phyloP scores from a whole-genome alignment of 352 stramenopile genomes.

The Globisporangium emineosum region DNA sequence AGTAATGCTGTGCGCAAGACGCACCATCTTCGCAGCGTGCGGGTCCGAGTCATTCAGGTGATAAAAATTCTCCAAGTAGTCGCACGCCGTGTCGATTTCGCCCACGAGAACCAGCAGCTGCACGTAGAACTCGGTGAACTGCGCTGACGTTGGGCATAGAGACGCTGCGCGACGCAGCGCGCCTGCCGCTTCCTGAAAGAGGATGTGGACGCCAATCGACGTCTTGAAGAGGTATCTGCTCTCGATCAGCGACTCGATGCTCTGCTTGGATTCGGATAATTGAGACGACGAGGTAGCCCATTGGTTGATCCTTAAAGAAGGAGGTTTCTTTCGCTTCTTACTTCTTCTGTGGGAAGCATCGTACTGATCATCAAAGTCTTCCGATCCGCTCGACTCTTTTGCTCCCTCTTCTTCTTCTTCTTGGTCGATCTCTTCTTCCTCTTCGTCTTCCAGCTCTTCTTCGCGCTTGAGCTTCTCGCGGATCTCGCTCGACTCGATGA shows the following conservation, averaged over 20 bases:
- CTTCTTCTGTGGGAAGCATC: background rate
- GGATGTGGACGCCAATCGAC: slow-evolving; percentile 59
- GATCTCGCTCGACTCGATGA: slow-evolving; percentile 72
- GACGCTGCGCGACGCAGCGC: slow-evolving; percentile 60
- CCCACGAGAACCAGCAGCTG: slow-evolving; percentile 64
- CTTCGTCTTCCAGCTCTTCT: slow-evolving; percentile 17
- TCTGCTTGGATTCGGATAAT: slow-evolving; percentile 15
- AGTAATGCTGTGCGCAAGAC: background rate
- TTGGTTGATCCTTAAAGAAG: background rate
- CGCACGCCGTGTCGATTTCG: slow-evolving; percentile 54
- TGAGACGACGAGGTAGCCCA: background rate
- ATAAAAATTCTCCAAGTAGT: slow-evolving; percentile 76
- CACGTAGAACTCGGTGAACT: slow-evolving; percentile 75
- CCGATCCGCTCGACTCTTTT: background rate
- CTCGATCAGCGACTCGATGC: slow-evolving; percentile 45
- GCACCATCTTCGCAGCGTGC: slow-evolving; percentile 65
- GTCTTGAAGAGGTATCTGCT: slow-evolving; percentile 63
- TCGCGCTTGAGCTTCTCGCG: slow-evolving; percentile 44
- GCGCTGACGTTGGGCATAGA: slow-evolving; percentile 42
- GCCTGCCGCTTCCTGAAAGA: slow-evolving; percentile 65
- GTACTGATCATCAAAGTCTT: background rate
- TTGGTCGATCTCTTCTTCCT: slow-evolving; percentile 26
- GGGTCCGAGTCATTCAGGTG: slow-evolving; percentile 51
- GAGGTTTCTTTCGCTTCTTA: slow-evolving; percentile 1
- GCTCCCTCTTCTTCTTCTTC: slow-evolving; percentile 1